A percentile compares a stretch with the other conserved stretches of the same genome.
phyloP scores from a whole-genome alignment of 345 rosid species.

The Brassica juncea region DNA sequence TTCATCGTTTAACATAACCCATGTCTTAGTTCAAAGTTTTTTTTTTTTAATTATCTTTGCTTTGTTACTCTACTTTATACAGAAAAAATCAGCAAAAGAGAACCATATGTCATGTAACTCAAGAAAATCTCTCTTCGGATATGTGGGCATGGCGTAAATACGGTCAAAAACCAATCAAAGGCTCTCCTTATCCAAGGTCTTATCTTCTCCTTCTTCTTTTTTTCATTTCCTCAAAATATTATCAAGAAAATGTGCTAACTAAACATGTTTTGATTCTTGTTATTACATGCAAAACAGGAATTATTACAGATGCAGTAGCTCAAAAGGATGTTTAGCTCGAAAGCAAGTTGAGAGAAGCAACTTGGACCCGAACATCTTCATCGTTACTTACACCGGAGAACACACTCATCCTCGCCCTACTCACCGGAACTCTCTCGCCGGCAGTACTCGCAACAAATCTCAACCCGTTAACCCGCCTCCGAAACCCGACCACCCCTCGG shows the following conservation, averaged over 20 bases:
- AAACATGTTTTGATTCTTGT: neutral
- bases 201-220: neutral
- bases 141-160: slow-evolving; percentile 98
- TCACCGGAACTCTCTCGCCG: slow-evolving; percentile 91
- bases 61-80: slow-evolving; percentile 9
- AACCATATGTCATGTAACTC: slow-evolving; percentile 66
- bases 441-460: slow-evolving; percentile 71
- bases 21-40: neutral
- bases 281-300: slow-evolving; percentile 50
- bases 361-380: slow-evolving; percentile 59
- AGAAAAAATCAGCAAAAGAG: slow-evolving; percentile 75
- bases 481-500: slow-evolving; percentile 20
- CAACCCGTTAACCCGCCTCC: slow-evolving; percentile 33
- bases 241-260: slow-evolving; percentile 8
- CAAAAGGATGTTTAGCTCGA: slow-evolving; percentile 80
- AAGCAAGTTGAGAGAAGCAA: slow-evolving; percentile 90
- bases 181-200: slow-evolving; percentile 91
- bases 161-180: slow-evolving; percentile 96
- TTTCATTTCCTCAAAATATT: neutral
- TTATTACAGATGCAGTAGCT: slow-evolving; percentile 86
- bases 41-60: slow-evolving; percentile 2
- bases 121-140: slow-evolving; percentile 74
- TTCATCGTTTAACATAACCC: neutral
- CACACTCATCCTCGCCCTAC: slow-evolving; percentile 87
- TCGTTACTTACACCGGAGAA: slow-evolving; percentile 81